Evolutionary conservation across 257 asterid species (phyloP).

Genomic region (Scutellaria baicalensis): DNA sequence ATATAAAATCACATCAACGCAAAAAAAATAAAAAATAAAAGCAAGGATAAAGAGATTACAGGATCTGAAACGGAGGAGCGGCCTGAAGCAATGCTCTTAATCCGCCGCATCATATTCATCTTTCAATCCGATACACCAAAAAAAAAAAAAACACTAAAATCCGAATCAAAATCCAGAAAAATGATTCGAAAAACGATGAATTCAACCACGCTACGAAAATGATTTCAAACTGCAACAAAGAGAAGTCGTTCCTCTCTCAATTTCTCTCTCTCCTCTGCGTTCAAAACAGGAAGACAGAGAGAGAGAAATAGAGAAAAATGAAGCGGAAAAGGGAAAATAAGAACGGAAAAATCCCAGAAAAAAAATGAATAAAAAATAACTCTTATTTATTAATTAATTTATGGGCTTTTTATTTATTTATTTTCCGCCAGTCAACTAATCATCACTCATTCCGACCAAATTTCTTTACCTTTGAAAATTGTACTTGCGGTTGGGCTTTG

Average conservation of each 20-base stretch:
- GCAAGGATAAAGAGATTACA: slow-evolving; percentile 40
- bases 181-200: background rate
- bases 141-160: background rate
- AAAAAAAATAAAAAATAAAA: background rate
- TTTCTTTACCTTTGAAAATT: slow-evolving; percentile 18
- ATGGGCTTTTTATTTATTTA: no score
- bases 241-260: background rate
- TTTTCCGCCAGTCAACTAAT: slow-evolving; percentile 29
- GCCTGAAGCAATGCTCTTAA: slow-evolving; percentile 90
- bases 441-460: slow-evolving; percentile 30
- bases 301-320: background rate
- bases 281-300: slow-evolving; percentile 15
- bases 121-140: slow-evolving; percentile 3
- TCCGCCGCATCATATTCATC: slow-evolving; percentile 87
- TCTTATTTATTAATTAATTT: background rate
- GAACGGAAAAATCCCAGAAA: background rate
- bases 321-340: background rate
- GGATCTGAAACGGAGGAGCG: slow-evolving; percentile 89
- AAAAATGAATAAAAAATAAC: background rate
- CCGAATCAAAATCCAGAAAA: slow-evolving; percentile 19
- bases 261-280: background rate
- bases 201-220: background rate
- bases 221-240: background rate
- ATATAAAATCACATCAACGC: background rate
- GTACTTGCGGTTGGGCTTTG: slow-evolving; percentile 14